These are phyloP conservation scores for Tricholoma flavovirens DNA, from an alignment of 768 basidiomycete species.

Conservation along the genomic window DNA sequence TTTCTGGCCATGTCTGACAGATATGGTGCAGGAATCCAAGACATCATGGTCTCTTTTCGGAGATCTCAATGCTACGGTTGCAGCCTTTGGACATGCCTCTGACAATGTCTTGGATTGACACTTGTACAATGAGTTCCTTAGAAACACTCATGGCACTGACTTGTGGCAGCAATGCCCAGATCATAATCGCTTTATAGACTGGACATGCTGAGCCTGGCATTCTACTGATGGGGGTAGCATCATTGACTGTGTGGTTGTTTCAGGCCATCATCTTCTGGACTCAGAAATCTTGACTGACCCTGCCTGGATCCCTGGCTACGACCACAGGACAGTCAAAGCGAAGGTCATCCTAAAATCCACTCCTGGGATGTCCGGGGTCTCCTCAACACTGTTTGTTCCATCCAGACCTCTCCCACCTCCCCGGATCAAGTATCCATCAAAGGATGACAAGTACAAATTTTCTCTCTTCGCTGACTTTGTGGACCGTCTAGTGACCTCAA, in stretches of 20 bases:
- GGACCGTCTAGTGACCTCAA: background rate
- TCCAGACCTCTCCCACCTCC: conserved; percentile 1
- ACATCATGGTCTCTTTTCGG: background rate
- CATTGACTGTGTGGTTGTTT: conserved; percentile 16
- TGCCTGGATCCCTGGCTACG: conserved; percentile 3
- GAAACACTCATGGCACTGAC: conserved; percentile 7
- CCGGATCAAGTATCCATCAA: conserved; percentile 1
- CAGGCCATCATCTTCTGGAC: background rate
- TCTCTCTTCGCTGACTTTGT: background rate
- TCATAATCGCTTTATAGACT: conserved; percentile 8
- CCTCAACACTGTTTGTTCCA: background rate
- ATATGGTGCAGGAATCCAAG: background rate
- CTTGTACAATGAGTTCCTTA: conserved; percentile 6
- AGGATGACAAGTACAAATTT: conserved; percentile 1
- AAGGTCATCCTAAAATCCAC: background rate
- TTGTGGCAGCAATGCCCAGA: background rate
- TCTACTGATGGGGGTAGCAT: conserved; percentile 13
- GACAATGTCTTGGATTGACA: conserved; percentile 1
- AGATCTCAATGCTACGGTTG: conserved; percentile 9
- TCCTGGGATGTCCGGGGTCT: background rate
- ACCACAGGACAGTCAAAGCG: conserved; percentile 1
- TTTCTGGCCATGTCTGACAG: conserved; percentile 9
- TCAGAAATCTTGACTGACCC: conserved; percentile 1
- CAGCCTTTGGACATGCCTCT: conserved; percentile 4
- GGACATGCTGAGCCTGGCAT: conserved; percentile 8